These are phyloP conservation scores for Penicillium herquei DNA, from an alignment of 495 filamentous ascomycete genomes.

Conservation along the genomic window DNA sequence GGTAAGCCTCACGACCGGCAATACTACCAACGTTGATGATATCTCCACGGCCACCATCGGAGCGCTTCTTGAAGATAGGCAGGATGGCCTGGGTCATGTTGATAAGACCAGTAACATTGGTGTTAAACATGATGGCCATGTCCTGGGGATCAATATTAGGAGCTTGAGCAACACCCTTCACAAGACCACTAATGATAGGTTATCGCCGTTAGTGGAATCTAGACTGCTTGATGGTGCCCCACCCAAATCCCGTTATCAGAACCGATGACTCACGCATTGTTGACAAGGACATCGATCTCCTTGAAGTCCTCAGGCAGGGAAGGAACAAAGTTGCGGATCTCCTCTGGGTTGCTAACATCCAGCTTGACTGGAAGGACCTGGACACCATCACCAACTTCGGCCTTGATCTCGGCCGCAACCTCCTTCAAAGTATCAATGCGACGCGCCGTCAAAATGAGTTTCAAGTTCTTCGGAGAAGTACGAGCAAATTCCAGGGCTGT, in stretches of 20 bases:
- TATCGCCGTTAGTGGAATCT: constrained; percentile 8
- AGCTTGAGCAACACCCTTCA: constrained; percentile 83
- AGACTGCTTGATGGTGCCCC: not conserved
- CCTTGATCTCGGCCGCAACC: constrained; percentile 72
- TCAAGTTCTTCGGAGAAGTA: constrained; percentile 75
- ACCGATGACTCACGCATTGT: constrained; percentile 78
- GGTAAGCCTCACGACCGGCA: constrained; percentile 86
- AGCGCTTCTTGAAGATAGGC: constrained; percentile 75
- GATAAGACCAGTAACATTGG: constrained; percentile 92
- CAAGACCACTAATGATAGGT: constrained; percentile 61
- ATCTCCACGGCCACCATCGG: constrained; percentile 79
- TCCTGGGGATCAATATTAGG: constrained; percentile 81
- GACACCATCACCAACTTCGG: constrained; percentile 78
- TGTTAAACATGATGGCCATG: constrained; percentile 83
- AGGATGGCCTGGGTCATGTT: constrained; percentile 95
- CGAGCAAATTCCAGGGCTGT: constrained; percentile 90
- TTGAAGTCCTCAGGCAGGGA: constrained; percentile 78
- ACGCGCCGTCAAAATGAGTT: constrained; percentile 83
- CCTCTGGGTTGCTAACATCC: constrained; percentile 79
- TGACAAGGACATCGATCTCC: constrained; percentile 87
- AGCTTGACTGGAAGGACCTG: constrained; percentile 78
- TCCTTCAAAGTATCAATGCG: constrained; percentile 74
- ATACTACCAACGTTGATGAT: constrained; percentile 98
- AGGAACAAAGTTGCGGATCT: constrained; percentile 72
- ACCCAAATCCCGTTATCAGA: not conserved